These are phyloP conservation scores for Rubia balearica DNA, from an alignment of 305 asterid species.

Conservation along the genomic window DNA sequence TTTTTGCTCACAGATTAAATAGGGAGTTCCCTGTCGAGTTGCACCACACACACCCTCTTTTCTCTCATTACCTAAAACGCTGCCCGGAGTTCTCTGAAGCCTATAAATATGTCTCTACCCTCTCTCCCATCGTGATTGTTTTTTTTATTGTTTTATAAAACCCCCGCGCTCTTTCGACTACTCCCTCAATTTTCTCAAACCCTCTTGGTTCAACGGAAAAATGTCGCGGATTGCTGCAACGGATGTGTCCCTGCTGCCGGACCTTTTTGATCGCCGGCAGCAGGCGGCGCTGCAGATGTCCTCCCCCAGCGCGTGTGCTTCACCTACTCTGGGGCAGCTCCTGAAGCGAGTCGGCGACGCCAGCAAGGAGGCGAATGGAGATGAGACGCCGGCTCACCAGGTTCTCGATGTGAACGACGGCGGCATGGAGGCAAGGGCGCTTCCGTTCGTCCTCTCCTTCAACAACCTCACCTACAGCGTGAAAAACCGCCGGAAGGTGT, in stretches of 20 bases:
- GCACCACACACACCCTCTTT: no score
- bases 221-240: slow-evolving; percentile 53
- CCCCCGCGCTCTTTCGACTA: not conserved
- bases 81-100: no score
- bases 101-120: not conserved
- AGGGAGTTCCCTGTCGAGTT: no score
- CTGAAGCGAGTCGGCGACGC: slow-evolving; percentile 60
- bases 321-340: slow-evolving; percentile 65
- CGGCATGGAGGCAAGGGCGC: slow-evolving; percentile 25
- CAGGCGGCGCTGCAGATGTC: slow-evolving; percentile 22
- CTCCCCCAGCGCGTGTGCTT: slow-evolving; percentile 14
- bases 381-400: slow-evolving; percentile 65
- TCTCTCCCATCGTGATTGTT: not conserved
- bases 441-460: slow-evolving; percentile 35
- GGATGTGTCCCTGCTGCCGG: slow-evolving; percentile 27
- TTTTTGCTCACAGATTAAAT: no score
- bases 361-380: slow-evolving; percentile 54
- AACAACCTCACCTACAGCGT: slow-evolving; percentile 34
- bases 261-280: slow-evolving; percentile 28
- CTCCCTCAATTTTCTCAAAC: not conserved
- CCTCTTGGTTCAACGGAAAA: not conserved
- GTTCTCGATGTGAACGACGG: slow-evolving; percentile 45
- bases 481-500: slow-evolving; percentile 21
- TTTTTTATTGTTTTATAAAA: not conserved
- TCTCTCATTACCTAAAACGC: no score